A percentile compares a stretch with the other conserved stretches of the same genome.
These are phyloP conservation scores for Protomyces gravidus DNA, from an alignment of 1,139 yeast genomes.

Conservation along the genomic window DNA sequence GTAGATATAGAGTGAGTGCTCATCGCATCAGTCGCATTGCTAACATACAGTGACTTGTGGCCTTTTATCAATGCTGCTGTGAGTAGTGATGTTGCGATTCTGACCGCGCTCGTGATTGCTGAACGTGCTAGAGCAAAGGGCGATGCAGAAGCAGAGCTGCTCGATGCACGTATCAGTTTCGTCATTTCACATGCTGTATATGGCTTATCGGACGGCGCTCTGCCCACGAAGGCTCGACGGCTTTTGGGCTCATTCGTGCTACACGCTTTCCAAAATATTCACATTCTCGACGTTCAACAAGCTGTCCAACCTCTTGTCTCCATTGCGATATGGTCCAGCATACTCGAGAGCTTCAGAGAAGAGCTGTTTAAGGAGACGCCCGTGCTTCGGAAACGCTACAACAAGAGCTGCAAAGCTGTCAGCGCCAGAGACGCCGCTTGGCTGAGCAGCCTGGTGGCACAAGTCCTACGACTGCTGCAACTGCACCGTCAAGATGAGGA, in stretches of 20 bases:
- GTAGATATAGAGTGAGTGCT: too few species aligned
- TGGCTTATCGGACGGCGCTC: constrained; percentile 1
- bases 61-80: not conserved
- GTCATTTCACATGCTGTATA: not conserved
- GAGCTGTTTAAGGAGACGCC: constrained; percentile 9
- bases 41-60: not conserved
- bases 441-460: not conserved
- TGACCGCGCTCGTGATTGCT: not conserved
- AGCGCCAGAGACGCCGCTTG: not conserved
- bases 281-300: not conserved
- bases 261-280: not conserved
- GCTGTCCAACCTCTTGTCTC: constrained; percentile 16
- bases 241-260: not conserved
- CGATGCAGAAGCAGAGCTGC: not conserved
- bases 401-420: not conserved
- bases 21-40: not conserved
- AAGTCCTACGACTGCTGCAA: not conserved
- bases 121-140: not conserved
- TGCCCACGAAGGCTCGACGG: not conserved
- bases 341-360: constrained; percentile 2
- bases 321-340: constrained; percentile 6
- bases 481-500: constrained; percentile 9
- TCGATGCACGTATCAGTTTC: not conserved
- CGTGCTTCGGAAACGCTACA: constrained; percentile 10
- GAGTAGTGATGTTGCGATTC: not conserved